Evolutionary conservation across 768 basidiomycete species (phyloP), one percentile per base, ranked within the genome.

Genomic region (Pilatotrama ljubarskyi): DNA sequence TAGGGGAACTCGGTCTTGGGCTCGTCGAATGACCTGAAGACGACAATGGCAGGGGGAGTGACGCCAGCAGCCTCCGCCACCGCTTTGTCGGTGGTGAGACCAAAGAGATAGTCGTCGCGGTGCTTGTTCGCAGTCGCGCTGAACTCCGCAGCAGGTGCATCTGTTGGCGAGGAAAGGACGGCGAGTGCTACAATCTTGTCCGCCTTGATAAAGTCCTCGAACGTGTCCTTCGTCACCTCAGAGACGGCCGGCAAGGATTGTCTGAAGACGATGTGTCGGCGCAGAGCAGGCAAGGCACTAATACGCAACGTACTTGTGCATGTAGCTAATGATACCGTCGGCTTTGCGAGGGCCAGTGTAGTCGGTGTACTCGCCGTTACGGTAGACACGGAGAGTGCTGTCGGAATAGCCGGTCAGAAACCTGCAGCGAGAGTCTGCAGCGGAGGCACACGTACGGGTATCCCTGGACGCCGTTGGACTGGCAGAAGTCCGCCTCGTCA

Each of bases 231-330:
- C 3, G 88, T 93, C 36, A 99, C 86, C 37, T 86, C 81, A 6
- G 93, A 87, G 20, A 98, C 90, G 38, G 97, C 95, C 9, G 97
- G 97, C 17, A 98, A 84, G 9, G 93, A 87, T 82, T 98, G 97
- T 72, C 94, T 86, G 61, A 47, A 78, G 48, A 38, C 20, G n/a
- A 60, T 6, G 29, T 41, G 46, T 25, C 24, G 49, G 46, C n/a
- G 1, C 68, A 59, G 65, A 58, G 46, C 7, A 52, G 24, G 58
- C 40, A 46, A 25, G 17, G 24, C 37, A 29, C 6, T 36, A 62
- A 51, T 14, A 5, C 24, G 24, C n/a, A n/a, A 76, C 87, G 68
- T 63, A 95, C 95, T 98, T 98, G 80, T 84, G 72, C 96, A 98
- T 98, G 79, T 97, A 97, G 74, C 86, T 86, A 72, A 96, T 78